phyloP scores from a whole-genome alignment of 1,284 basidiomycete genomes.

The Golubevia sp. region DNA sequence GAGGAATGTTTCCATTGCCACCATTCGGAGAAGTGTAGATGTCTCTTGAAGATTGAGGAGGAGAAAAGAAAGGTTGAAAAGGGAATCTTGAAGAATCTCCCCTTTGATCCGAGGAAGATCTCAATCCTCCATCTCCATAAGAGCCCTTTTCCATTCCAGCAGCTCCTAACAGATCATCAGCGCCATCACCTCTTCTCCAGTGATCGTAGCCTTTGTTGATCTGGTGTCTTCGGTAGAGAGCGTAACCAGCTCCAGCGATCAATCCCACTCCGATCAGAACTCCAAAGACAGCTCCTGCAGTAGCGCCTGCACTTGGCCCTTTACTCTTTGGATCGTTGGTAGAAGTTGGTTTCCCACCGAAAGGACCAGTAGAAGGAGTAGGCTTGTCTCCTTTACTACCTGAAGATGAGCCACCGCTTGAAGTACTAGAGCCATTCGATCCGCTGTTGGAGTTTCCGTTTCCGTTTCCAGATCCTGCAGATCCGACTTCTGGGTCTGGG shows the following conservation, averaged over 20 bases:
- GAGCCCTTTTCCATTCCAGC: constrained; percentile 25
- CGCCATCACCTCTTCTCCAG: constrained; percentile 27
- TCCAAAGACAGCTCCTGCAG: constrained; percentile 40
- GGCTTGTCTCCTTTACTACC: background rate
- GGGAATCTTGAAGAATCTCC: no score
- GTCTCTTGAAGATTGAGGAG: no score
- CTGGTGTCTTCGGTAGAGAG: constrained; percentile 23
- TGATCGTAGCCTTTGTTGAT: constrained; percentile 9
- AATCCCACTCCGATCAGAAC: constrained; percentile 39
- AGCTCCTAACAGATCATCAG: constrained; percentile 22
- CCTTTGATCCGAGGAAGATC: no score
- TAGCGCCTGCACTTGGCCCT: constrained; percentile 18
- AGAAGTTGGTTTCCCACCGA: background rate
- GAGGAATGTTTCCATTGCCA: no score
- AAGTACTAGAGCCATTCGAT: background rate
- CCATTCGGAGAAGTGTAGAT: no score
- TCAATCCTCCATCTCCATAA: no score
- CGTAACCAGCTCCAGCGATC: constrained; percentile 36
- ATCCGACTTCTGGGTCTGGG: constrained; percentile 26
- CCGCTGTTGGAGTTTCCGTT: background rate
- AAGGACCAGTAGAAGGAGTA: background rate
- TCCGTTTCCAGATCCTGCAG: background rate
- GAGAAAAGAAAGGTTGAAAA: no score
- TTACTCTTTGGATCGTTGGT: background rate
- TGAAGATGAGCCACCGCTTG: background rate